A percentile compares a stretch with the other conserved stretches of the same genome.
Conservation (phyloP, 1,139 yeast genomes). For the Fermentozyma sake region DNA sequence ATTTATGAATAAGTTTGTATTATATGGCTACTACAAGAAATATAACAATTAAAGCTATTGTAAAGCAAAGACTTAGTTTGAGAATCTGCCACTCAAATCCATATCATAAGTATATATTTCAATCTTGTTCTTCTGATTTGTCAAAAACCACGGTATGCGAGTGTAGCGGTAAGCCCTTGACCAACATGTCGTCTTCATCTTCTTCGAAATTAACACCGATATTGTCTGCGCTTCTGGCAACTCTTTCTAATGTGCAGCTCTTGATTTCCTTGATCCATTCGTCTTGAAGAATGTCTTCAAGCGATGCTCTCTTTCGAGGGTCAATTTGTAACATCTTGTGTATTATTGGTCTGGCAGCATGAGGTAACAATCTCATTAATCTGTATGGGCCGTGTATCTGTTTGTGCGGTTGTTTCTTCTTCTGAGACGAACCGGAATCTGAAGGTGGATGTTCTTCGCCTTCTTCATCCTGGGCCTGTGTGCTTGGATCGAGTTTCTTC, state of each 20-base stretch:
- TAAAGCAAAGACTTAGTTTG: no score
- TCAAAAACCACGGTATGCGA: constrained; percentile 39
- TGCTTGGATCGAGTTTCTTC: constrained; percentile 5
- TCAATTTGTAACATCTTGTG: constrained; percentile 69
- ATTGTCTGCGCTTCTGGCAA: constrained; percentile 20
- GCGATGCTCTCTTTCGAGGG: constrained; percentile 62
- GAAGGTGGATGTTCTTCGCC: constrained; percentile 7
- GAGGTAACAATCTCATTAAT: constrained; percentile 79
- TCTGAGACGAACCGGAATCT: constrained; percentile 11
- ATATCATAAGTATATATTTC: no score
- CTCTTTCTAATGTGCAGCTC: constrained; percentile 37
- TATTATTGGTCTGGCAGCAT: constrained; percentile 75
- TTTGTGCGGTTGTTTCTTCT: constrained; percentile 35
- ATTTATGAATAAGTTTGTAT: no score
- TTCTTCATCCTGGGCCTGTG: constrained; percentile 7
- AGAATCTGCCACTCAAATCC: no score
- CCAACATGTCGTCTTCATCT: constrained; percentile 36
- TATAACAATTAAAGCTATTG: no score
- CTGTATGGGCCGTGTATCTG: constrained; percentile 81
- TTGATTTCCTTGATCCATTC: constrained; percentile 66
- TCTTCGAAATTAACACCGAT: constrained; percentile 28
- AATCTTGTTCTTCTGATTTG: constrained; percentile 4
- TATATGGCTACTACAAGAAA: no score
- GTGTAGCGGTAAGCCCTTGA: constrained; percentile 38
- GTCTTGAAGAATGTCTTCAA: constrained; percentile 64